A percentile compares a stretch with the other conserved stretches of the same genome.
These are phyloP conservation scores for Phanerodontia chrysosporium DNA, from an alignment of 768 basidiomycete species.

Conservation along the genomic window DNA sequence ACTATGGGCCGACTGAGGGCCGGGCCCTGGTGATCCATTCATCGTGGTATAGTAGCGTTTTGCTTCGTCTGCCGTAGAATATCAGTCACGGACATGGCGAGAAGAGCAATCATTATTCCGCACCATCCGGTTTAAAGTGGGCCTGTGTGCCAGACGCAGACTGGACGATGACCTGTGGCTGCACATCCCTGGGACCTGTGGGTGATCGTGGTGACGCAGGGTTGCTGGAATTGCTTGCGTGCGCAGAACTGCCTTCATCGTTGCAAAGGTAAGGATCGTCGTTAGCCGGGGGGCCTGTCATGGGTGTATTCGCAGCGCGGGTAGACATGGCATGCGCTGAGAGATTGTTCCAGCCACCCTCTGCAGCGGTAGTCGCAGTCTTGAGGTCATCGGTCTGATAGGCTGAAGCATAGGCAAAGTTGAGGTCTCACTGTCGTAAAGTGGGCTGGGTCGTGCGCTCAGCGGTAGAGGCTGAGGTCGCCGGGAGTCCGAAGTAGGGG, in stretches of 20 bases:
- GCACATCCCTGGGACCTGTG: not conserved
- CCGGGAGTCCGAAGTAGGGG: conserved; percentile 1
- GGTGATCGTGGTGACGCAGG: not conserved
- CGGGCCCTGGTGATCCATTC: conserved; percentile 57
- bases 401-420: not conserved
- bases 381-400: not conserved
- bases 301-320: not conserved
- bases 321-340: not conserved
- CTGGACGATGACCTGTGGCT: conserved; percentile 9
- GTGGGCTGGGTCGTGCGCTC: conserved; percentile 22
- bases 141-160: conserved; percentile 5
- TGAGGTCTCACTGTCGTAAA: not conserved
- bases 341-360: conserved; percentile 1
- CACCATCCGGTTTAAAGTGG: conserved; percentile 18
- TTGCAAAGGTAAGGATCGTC: not conserved
- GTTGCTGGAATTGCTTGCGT: not conserved
- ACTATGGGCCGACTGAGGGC: conserved; percentile 30
- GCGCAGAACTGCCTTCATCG: not conserved
- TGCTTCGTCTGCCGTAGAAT: conserved; percentile 73
- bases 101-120: conserved; percentile 17
- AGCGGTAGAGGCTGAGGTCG: conserved; percentile 28
- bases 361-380: conserved; percentile 1
- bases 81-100: conserved; percentile 56
- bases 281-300: not conserved
- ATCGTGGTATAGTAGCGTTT: conserved; percentile 67